phyloP scores from a whole-genome alignment of 2,329 filamentous ascomycete species.

The Albophoma yamanashiensis region DNA sequence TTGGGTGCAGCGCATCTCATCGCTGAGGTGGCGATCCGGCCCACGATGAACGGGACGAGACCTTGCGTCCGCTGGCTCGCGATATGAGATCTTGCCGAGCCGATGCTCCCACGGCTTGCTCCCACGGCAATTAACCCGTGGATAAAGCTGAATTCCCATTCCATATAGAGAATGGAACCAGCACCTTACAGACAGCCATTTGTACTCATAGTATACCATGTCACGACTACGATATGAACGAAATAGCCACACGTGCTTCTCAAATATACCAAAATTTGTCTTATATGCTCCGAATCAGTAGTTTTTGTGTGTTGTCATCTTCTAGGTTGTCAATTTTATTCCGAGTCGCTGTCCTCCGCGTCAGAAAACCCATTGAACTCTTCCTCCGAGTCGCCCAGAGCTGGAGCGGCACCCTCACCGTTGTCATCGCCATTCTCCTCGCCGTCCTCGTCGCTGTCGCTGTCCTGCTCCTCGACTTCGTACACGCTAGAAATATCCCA shows the following conservation, averaged over 20 bases:
- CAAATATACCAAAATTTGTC: not conserved
- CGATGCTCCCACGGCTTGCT: too few species aligned
- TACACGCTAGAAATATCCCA: slow-evolving; percentile 83
- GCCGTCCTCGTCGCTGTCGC: slow-evolving; percentile 17
- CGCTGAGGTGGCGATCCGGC: too few species aligned
- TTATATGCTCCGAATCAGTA: not conserved
- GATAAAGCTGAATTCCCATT: not conserved
- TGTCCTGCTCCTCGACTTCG: slow-evolving; percentile 53
- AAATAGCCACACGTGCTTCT: not conserved
- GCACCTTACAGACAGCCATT: not conserved
- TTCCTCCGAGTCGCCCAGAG: slow-evolving; percentile 33
- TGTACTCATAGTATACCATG: not conserved
- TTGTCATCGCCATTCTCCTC: slow-evolving; percentile 24
- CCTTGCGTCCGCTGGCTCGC: not conserved
- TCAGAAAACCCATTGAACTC: slow-evolving; percentile 49
- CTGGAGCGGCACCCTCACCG: slow-evolving; percentile 20
- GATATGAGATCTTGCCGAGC: not conserved
- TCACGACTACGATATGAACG: not conserved
- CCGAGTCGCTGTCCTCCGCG: slow-evolving; percentile 25
- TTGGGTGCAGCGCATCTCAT: not conserved
- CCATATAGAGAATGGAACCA: not conserved
- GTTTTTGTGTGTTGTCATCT: not conserved
- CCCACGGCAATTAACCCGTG: not conserved
- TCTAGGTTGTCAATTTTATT: slow-evolving; percentile 9
- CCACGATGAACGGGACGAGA: not conserved